Base-by-base conservation (phyloP, 192 early-diverging fungal species). In the Entomortierella lignicola region DNA sequence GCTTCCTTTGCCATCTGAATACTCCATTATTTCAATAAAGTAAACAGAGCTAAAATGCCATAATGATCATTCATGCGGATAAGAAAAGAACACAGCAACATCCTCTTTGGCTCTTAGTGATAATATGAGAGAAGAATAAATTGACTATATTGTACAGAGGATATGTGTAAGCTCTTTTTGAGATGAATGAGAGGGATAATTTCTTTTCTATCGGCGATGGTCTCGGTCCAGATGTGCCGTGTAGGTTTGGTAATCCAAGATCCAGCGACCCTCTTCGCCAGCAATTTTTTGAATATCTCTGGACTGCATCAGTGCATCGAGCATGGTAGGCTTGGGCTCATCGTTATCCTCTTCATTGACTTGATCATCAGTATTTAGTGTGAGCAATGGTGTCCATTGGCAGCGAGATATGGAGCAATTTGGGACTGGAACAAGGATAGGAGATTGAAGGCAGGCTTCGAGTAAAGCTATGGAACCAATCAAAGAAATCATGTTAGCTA, bases 361-460 rank as follows among this genome's bases (percentile, higher is more conserved):
- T 12, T 26, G 26, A 27, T 27, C 44, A 1, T 21, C 15, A 7
- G 10, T 23, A 60, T 8, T 21, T 12, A 30, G 3, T n/a, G 8
- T 34, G 6, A 48, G 37, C 21, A 39, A 37, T 34, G 65, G 63
- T 1, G 57, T 79, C 75, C 75, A 79, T 5, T 62, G 66, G 27
- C 75, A 79, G 15, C 75, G 75, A 2, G 75, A 70, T 56, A 79
- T 79, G 12, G 75, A 79, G 57, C 75, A 66, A 55, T 69, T 70
- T 47, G 67, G 67, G 0, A 79, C 75, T 15, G 75, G 75, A 2
- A 79, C 75, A 1, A 79, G 63, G 6, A 66, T 52, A 1, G 75
- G 75, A 15, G 51, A 63, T 62, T 79, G 67, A 18, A 79, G 18
- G 53, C 75, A 79, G 7, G 57, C 68, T 27, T 79, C 75, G 29